Percentiles rank a stretch among this genome's conserved stretches.
Conservation (phyloP, 2,329 filamentous ascomycete species). For the Aureobasidium sp. region DNA sequence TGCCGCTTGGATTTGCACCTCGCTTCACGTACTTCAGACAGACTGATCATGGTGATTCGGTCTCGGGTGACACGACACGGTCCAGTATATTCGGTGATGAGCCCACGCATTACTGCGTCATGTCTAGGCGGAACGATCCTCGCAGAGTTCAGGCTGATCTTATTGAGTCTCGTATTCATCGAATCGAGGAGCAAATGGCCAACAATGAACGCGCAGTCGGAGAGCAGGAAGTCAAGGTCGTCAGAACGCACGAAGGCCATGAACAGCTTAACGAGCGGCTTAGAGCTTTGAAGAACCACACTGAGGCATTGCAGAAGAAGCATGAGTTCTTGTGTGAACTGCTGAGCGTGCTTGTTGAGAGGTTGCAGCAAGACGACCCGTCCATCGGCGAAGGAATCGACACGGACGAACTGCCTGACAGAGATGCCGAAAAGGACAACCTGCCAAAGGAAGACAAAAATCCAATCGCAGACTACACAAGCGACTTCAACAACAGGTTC, state of each 20-base stretch:
- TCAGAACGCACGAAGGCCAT: constrained; percentile 35
- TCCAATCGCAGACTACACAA: constrained; percentile 72
- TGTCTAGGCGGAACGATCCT: constrained; percentile 69
- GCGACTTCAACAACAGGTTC: constrained; percentile 96
- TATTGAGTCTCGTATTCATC: constrained; percentile 71
- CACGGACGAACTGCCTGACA: constrained; percentile 42
- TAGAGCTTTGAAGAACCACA: constrained; percentile 50
- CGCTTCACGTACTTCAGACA: constrained; percentile 95
- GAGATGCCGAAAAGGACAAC: constrained; percentile 20
- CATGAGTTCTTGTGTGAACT: constrained; percentile 53
- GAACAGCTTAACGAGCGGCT: constrained; percentile 49
- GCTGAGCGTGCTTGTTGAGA: constrained; percentile 50
- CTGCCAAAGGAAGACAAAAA: constrained; percentile 55
- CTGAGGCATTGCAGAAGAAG: constrained; percentile 50
- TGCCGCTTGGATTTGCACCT: constrained; percentile 88
- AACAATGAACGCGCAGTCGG: constrained; percentile 66
- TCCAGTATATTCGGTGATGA: constrained; percentile 90
- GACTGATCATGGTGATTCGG: constrained; percentile 79
- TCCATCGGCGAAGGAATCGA: constrained; percentile 35
- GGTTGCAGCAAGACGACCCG: constrained; percentile 52
- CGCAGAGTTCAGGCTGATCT: constrained; percentile 80
- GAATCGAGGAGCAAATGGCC: constrained; percentile 70
- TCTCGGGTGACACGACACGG: constrained; percentile 71
- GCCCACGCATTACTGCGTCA: constrained; percentile 88
- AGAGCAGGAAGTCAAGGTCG: constrained; percentile 62